Evolutionary conservation across 345 rosid genomes (phyloP).

Genomic region (Brassica napus): Da-Ae NC_063439.1:7880501-7881000

Average conservation of each 20-base stretch:
- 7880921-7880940: neutral
- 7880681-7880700: neutral
- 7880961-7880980: slow-evolving; percentile 55
- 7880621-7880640: neutral
- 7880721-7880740: neutral
- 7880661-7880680: neutral
- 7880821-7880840: neutral
- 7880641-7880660: neutral
- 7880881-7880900: slow-evolving; percentile 4
- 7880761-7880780: neutral
- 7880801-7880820: neutral
- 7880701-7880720: too few species aligned
- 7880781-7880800: neutral
- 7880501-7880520: neutral
- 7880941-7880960: neutral
- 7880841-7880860: neutral
- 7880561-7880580: neutral
- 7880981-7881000: slow-evolving; percentile 54
- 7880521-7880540: neutral
- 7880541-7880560: neutral
- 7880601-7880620: neutral
- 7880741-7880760: neutral
- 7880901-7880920: neutral
- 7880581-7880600: neutral
- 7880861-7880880: neutral